Base-by-base conservation (phyloP, 345 rosid species). In the Rhodomyrtus tomentosa region DNA sequence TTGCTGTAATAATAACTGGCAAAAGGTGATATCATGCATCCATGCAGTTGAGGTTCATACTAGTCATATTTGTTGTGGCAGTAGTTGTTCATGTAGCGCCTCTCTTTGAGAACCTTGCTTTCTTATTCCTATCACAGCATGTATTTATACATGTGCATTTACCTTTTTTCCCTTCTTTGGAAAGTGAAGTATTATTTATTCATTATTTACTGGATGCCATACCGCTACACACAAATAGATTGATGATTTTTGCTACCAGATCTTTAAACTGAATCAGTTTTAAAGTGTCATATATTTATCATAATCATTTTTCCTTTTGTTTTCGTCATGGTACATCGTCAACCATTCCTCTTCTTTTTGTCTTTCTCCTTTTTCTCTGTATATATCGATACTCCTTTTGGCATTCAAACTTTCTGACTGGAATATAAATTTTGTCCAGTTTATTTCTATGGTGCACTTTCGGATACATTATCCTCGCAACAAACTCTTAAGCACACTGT, bases 1-100 rank as follows among this genome's bases (percentile, higher is more conserved):
- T 93, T 98, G 97, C 90, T 98, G 99, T 89, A 95, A 95, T 88
- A 94, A 96, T 91, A 98, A 92, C 89, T 98, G 99, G 99, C 98
- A 96, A 88, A 96, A 94, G 99, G 99, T 98, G 92, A 89, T 54
- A 85, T 13, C 42, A 27, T 42, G 76, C 51, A 68, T 68, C 79
- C 45, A 8, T 68, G 79, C 79, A 9, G 45, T 68, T 68, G 79
- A 38, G 38, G 84, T 51, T 52, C 24, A 52, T 20, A 29, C 32
- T 15, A 22, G 36, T 49, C 50, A 49, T 49, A 49, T 49, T 49
- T 10, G 50, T 49, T 49, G 50, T 81, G 55, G 45, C 59, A 32
- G 59, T 81, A 18, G 83, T 49, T 52, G 24, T 81, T 50, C 25
- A 55, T 29, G 40, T 51, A 24, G 25, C 15, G 40, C 29, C 74